These are phyloP conservation scores for Phellopilus nigrolimitatus DNA, from an alignment of 1,284 basidiomycete genomes.

Conservation along the genomic window DNA sequence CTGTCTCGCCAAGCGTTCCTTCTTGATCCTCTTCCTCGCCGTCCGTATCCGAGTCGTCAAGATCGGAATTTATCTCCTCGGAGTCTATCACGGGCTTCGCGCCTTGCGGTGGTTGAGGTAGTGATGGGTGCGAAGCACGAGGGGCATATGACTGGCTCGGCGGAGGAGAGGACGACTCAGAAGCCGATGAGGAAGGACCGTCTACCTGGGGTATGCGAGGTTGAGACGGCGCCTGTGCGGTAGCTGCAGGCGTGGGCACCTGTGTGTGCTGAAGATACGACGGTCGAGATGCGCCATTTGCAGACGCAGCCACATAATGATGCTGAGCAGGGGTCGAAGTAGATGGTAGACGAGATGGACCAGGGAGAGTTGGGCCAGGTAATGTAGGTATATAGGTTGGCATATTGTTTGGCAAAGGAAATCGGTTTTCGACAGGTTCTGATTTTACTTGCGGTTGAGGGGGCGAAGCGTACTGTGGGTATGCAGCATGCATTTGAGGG, in stretches of 20 bases:
- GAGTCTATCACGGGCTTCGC: conserved; percentile 26
- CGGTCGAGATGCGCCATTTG: conserved; percentile 22
- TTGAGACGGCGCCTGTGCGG: conserved; percentile 20
- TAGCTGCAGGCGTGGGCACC: conserved; percentile 16
- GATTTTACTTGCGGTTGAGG: conserved; percentile 51
- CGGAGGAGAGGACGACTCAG: conserved; percentile 60
- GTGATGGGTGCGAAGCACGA: conserved; percentile 52
- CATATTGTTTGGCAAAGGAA: conserved; percentile 46
- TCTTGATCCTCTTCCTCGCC: conserved; percentile 74
- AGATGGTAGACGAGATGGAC: conserved; percentile 9
- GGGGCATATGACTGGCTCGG: conserved; percentile 56
- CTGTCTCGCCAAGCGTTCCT: conserved; percentile 66
- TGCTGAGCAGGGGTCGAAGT: conserved; percentile 1
- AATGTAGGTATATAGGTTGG: conserved; percentile 55
- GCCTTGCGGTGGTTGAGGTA: conserved; percentile 45
- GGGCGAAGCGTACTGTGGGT: conserved; percentile 39
- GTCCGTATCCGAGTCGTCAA: conserved; percentile 75
- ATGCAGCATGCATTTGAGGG: conserved; percentile 32
- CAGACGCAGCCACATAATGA: conserved; percentile 6
- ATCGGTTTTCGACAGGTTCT: conserved; percentile 62
- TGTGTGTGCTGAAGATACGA: conserved; percentile 28
- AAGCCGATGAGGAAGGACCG: conserved; percentile 48
- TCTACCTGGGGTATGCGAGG: conserved; percentile 67
- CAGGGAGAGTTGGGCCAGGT: conserved; percentile 42
- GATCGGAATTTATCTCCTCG: conserved; percentile 24